Evolutionary conservation across 1,284 basidiomycete genomes (phyloP).

Genomic region (Trametes pubescens): DNA sequence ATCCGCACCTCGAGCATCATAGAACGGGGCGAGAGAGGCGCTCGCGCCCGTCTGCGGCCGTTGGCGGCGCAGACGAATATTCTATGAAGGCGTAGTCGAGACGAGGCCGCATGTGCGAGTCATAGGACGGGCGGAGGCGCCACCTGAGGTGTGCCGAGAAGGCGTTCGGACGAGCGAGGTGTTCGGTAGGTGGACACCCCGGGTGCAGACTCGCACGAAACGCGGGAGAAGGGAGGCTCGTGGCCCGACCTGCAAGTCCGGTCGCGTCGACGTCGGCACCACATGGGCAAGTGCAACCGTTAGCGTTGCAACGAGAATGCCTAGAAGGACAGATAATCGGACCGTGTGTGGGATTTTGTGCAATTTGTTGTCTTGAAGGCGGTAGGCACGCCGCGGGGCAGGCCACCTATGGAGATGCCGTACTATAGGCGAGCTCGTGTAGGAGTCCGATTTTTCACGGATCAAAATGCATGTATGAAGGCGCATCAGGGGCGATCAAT

Average conservation of each 20-base stretch:
- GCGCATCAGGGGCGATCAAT: conserved; percentile 14
- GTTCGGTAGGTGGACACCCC: conserved; percentile 1
- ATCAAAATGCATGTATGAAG: conserved; percentile 23
- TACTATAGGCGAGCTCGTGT: conserved; percentile 15
- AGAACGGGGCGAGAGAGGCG: conserved; percentile 24
- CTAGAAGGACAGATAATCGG: not conserved
- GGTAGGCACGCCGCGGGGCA: conserved; percentile 2
- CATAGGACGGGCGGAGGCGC: conserved; percentile 22
- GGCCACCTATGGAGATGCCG: conserved; percentile 16
- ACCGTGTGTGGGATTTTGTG: conserved; percentile 1
- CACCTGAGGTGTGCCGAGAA: conserved; percentile 8
- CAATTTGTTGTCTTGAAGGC: conserved; percentile 8
- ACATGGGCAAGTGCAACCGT: not conserved
- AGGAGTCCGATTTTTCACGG: conserved; percentile 28
- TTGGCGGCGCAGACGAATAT: conserved; percentile 23
- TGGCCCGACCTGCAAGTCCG: not conserved
- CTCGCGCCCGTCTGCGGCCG: conserved; percentile 27
- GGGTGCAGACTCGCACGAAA: conserved; percentile 11
- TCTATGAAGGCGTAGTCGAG: conserved; percentile 24
- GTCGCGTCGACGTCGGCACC: not conserved
- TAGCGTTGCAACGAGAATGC: not conserved
- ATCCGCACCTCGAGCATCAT: conserved; percentile 33
- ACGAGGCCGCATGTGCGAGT: conserved; percentile 23
- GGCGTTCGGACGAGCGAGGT: conserved; percentile 1
- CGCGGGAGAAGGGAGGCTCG: conserved; percentile 4